Evolutionary conservation across 306 rosid species (phyloP).

Genomic region (Glycine tomentella): DNA sequence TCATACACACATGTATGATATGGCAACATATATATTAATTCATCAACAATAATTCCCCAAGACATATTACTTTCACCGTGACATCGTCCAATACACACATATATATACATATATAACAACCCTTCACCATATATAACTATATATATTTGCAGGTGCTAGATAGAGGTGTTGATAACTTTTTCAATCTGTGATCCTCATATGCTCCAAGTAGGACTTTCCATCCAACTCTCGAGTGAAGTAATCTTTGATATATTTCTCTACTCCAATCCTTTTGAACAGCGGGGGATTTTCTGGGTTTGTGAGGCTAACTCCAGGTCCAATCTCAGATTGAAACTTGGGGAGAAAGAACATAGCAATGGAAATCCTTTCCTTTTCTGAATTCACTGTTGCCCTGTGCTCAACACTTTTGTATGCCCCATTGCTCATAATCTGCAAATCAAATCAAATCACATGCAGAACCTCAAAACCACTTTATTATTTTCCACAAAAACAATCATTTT

Average conservation of each 20-base stretch:
- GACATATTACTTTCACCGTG: too few species aligned
- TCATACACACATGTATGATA: too few species aligned
- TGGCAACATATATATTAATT: too few species aligned
- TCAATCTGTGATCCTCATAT: conserved; percentile 46
- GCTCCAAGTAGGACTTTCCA: conserved; percentile 64
- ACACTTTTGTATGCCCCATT: conserved; percentile 67
- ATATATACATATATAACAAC: too few species aligned
- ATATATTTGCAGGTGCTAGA: neutral
- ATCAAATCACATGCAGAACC: neutral
- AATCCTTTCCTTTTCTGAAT: conserved; percentile 65
- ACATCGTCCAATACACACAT: too few species aligned
- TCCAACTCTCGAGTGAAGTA: conserved; percentile 48
- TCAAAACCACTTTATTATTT: neutral
- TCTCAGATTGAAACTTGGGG: conserved; percentile 58
- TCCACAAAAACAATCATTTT: too few species aligned
- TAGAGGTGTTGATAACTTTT: neutral
- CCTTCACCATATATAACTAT: too few species aligned
- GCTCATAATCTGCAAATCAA: conserved; percentile 63
- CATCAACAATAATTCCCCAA: too few species aligned
- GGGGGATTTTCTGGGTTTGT: conserved; percentile 58
- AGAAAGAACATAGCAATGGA: conserved; percentile 63
- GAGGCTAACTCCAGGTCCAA: conserved; percentile 54
- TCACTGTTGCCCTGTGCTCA: conserved; percentile 72
- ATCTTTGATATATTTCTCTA: conserved; percentile 52
- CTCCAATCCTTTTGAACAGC: conserved; percentile 38